Evolutionary conservation across 1,284 basidiomycete genomes (phyloP).

Genomic region (Ceratobasidium sp.): DNA sequence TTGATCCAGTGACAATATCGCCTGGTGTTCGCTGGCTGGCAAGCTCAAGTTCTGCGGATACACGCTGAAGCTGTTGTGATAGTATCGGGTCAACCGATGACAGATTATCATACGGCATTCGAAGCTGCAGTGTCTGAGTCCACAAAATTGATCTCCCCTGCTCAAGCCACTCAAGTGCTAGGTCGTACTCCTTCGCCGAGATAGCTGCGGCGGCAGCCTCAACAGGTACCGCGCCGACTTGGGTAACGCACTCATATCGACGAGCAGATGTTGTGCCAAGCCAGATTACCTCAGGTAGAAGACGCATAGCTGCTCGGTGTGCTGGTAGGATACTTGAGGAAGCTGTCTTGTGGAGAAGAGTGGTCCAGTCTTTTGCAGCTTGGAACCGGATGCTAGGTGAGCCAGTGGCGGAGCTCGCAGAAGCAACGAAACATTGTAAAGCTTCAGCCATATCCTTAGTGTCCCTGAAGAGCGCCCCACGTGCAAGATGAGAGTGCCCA

Average conservation of each 20-base stretch:
- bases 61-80: background rate
- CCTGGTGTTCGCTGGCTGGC: background rate
- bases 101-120: conserved; percentile 29
- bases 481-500: background rate
- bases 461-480: background rate
- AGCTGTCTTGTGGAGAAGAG: too few relatives aligned
- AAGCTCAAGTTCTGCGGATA: conserved; percentile 33
- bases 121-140: conserved; percentile 32
- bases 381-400: background rate
- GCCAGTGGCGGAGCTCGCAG: background rate
- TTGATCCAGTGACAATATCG: background rate
- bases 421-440: background rate
- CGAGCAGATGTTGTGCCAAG: conserved; percentile 1
- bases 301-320: conserved; percentile 2
- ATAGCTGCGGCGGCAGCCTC: conserved; percentile 43
- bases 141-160: conserved; percentile 43
- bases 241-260: background rate
- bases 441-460: background rate
- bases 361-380: background rate
- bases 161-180: conserved; percentile 43
- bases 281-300: conserved; percentile 39
- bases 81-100: conserved; percentile 15
- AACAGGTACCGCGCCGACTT: conserved; percentile 5
- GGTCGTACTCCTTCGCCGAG: conserved; percentile 2
- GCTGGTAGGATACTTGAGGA: background rate